These are phyloP conservation scores for Pseudonitzschia pungens DNA, from an alignment of 108 stramenopile genomes.

Conservation along the genomic window DNA sequence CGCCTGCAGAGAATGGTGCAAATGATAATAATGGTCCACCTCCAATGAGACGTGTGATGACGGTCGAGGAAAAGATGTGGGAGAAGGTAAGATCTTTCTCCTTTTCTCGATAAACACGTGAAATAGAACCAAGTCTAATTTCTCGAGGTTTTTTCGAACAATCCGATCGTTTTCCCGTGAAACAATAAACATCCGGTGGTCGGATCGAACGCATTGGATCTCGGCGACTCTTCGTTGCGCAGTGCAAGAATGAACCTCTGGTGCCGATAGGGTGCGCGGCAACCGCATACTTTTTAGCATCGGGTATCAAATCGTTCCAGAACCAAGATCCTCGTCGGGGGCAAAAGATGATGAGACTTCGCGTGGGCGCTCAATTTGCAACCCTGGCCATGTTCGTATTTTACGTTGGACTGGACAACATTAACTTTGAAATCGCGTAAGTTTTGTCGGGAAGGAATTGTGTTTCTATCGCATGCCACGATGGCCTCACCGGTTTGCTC, in stretches of 20 bases:
- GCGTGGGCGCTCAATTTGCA: constrained; percentile 84
- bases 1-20: background rate
- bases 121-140: background rate
- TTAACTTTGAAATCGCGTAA: constrained; percentile 68
- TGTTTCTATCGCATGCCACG: constrained; percentile 29
- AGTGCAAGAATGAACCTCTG: constrained; percentile 81
- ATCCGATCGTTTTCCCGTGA: background rate
- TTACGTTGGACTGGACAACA: constrained; percentile 69
- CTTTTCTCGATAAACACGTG: background rate
- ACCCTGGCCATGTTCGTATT: constrained; percentile 79
- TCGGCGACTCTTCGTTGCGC: background rate
- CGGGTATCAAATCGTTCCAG: constrained; percentile 78
- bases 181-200: background rate
- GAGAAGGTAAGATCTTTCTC: constrained; percentile 57
- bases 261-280: constrained; percentile 83
- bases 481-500: no score
- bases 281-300: constrained; percentile 79
- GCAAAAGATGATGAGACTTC: constrained; percentile 82
- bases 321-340: constrained; percentile 68
- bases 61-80: constrained; percentile 78
- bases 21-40: constrained; percentile 30
- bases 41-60: constrained; percentile 41
- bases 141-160: no score
- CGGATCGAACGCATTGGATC: background rate
- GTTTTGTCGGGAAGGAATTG: constrained; percentile 12